Base-by-base conservation (phyloP, 139 green algal species). In the Chlorella sp. region DNA sequence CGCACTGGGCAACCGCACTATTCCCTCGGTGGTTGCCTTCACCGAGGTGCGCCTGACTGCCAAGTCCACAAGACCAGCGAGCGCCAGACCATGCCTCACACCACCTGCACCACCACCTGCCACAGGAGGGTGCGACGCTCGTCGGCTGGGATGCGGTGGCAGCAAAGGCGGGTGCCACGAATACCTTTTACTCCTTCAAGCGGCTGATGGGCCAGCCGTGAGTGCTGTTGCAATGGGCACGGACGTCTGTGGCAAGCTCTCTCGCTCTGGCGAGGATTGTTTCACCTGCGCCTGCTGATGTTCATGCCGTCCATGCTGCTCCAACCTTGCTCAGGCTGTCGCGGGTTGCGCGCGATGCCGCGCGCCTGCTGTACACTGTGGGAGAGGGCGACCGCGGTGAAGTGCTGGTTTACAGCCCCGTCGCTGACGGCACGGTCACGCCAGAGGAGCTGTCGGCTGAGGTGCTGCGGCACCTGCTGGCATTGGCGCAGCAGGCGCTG, bases 111-210 rank as follows among this genome's bases (percentile, higher is more conserved):
- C 31, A 36, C 58, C 45, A 40, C 8, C 31, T 60, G 8, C 11
- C 35, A 4, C 73, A 86, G 73, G 79, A 77, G 38, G 84, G 82
- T 43, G 36, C 50, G 0, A 58, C 79, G 33, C 35, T 89, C 17
- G 84, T 94, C 5, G 90, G 90, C 0, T n/a, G 77, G 3, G 74
- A 42, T 19, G 89, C 86, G 0, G 59, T 60, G 53, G 58, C 73
- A 14, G 76, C 83, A 27, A 76, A 73, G 4, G 61, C 63, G 1
- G 21, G 56, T 29, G 80, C 82, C 0, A 31, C 69, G 25, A 89
- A 92, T 73, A 89, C 82, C 5, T 92, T 92, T 35, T 88, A 83
- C 67, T 91, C 85, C 21, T 86, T 92, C 46, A 95, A 95, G 76
- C 81, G 91, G 4, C 81, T 95, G 1, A 87, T 95, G 15, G 91